Percentiles rank a stretch among this genome's conserved stretches.
phyloP scores from a whole-genome alignment of 768 basidiomycete species.

The Agaricus sinodeliciosus region DNA sequence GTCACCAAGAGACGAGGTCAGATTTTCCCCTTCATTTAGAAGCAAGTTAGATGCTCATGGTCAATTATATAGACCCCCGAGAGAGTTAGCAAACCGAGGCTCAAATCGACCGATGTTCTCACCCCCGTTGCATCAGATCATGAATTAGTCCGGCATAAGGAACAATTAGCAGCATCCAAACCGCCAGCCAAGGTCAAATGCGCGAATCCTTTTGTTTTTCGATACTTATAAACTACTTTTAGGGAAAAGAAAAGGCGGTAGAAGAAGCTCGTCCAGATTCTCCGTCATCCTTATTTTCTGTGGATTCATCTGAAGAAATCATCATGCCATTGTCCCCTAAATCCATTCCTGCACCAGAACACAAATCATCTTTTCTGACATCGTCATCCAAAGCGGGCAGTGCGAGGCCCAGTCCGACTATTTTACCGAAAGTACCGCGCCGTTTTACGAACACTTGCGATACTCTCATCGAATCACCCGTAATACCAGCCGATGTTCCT shows the following conservation, averaged over 20 bases:
- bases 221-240: neutral
- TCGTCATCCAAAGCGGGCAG: neutral
- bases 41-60: neutral
- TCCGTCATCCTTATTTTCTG: constrained; percentile 8
- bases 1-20: constrained; percentile 6
- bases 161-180: neutral
- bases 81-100: neutral
- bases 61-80: neutral
- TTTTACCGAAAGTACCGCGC: constrained; percentile 14
- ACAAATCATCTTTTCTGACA: neutral
- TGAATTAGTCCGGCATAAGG: neutral
- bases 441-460: constrained; percentile 17
- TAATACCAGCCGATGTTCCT: neutral
- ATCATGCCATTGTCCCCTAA: neutral
- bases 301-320: constrained; percentile 9
- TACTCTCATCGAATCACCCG: constrained; percentile 14
- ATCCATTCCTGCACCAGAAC: neutral
- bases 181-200: neutral
- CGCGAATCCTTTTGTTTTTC: neutral
- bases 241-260: constrained; percentile 7
- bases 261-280: constrained; percentile 6
- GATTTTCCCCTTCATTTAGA: neutral
- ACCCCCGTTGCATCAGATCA: neutral
- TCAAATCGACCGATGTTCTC: neutral
- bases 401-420: neutral